These are phyloP conservation scores for Sporisorium sorghi DNA, from an alignment of 1,284 basidiomycete genomes.

Conservation along the genomic window DNA sequence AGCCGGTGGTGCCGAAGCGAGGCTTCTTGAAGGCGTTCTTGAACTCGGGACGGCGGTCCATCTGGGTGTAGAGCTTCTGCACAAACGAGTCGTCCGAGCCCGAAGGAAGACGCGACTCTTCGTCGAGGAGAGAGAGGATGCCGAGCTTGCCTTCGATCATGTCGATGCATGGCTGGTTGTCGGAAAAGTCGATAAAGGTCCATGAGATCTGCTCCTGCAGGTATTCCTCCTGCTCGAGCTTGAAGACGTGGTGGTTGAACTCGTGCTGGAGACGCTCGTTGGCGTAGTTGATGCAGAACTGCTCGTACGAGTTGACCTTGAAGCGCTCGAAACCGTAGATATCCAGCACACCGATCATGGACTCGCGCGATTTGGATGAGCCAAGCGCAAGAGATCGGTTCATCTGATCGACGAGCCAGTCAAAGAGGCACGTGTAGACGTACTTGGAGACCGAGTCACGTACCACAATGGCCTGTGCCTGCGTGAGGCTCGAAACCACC, in stretches of 20 bases:
- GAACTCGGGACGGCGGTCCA: conserved; percentile 82
- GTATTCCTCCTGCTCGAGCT: conserved; percentile 98
- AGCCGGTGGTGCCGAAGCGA: conserved; percentile 93
- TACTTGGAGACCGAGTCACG: conserved; percentile 98
- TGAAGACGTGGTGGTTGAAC: conserved; percentile 75
- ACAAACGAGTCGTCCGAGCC: conserved; percentile 93
- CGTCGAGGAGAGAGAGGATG: conserved; percentile 92
- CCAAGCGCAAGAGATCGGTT: conserved; percentile 94
- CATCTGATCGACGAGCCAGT: conserved; percentile 97
- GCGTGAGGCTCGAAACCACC: conserved; percentile 87
- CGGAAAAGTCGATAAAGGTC: conserved; percentile 98
- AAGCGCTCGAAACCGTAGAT: conserved; percentile 72
- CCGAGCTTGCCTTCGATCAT: conserved; percentile 98
- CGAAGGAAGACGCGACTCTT: conserved; percentile 95
- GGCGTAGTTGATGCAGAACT: conserved; percentile 99
- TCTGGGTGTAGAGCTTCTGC: conserved; percentile 90
- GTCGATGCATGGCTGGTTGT: conserved; percentile 98
- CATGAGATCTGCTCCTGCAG: conserved; percentile 98
- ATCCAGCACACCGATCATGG: conserved; percentile 98
- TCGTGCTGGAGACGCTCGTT: conserved; percentile 94
- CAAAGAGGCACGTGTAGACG: conserved; percentile 97
- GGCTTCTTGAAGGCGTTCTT: conserved; percentile 96
- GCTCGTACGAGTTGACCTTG: conserved; percentile 88
- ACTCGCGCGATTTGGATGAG: conserved; percentile 85
- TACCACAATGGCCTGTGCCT: conserved; percentile 91